Evolutionary conservation across 176 grass and related monocot genomes (phyloP).

Genomic region (Cymbopogon citratus): DNA sequence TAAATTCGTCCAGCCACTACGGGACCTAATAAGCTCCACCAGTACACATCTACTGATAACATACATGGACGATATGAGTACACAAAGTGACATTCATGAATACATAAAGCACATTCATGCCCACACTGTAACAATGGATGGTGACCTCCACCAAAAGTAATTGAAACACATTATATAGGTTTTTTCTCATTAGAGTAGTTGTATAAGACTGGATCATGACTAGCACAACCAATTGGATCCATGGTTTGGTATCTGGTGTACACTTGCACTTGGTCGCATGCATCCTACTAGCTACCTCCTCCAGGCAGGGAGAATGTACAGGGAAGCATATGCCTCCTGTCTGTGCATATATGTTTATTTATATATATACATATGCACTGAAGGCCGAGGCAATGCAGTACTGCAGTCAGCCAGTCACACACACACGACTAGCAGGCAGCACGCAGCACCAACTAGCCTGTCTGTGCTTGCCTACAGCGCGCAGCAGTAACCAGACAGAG

Average conservation of each 20-base stretch:
- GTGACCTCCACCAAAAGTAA: background rate
- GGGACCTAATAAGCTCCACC: background rate
- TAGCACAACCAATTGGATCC: background rate
- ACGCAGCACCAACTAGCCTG: background rate
- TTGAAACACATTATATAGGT: background rate
- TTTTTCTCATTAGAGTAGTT: background rate
- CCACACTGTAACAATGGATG: background rate
- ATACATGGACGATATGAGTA: too few relatives aligned
- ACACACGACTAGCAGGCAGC: background rate
- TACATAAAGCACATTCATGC: background rate
- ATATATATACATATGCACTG: background rate
- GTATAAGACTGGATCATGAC: slow-evolving; percentile 12
- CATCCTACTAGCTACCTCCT: background rate
- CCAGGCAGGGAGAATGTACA: background rate
- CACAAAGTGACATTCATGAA: background rate
- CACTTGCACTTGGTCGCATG: background rate
- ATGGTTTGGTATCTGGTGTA: background rate
- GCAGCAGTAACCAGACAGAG: background rate
- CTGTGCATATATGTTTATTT: background rate
- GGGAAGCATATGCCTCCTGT: slow-evolving; percentile 5
- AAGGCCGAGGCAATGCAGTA: background rate
- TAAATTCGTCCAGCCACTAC: background rate
- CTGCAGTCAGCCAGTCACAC: too few relatives aligned
- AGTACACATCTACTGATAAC: too few relatives aligned
- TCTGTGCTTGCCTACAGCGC: background rate